These are phyloP conservation scores for Neckera pumila DNA, from an alignment of 225 moss, liverwort and hornwort genomes.

Conservation along the genomic window DNA sequence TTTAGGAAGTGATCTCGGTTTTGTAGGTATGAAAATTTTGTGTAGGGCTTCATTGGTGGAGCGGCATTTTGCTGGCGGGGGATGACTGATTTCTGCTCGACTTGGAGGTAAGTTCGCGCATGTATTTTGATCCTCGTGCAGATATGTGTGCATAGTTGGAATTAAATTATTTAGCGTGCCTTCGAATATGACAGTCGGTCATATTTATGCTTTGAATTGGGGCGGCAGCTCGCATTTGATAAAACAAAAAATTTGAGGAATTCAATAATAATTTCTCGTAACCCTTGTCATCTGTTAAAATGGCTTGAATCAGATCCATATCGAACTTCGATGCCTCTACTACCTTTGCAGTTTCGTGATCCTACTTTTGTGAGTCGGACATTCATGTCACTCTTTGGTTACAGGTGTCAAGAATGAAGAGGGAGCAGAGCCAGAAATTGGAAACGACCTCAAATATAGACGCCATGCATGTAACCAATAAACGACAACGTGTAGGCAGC, in stretches of 20 bases:
- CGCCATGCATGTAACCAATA: constrained; percentile 14
- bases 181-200: background rate
- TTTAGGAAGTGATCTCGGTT: background rate
- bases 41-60: background rate
- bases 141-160: background rate
- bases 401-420: constrained; percentile 26
- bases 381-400: background rate
- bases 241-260: no score
- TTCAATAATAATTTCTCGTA: no score
- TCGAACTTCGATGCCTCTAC: background rate
- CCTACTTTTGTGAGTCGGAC: background rate
- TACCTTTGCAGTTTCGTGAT: background rate
- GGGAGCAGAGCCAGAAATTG: constrained; percentile 1
- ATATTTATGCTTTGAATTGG: no score
- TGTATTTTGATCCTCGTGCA: background rate
- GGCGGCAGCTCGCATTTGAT: no score
- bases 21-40: constrained; percentile 3
- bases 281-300: background rate
- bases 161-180: background rate
- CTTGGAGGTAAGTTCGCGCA: background rate
- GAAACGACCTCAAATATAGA: background rate
- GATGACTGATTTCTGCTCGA: background rate
- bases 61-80: constrained; percentile 1
- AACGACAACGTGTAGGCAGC: constrained; percentile 37
- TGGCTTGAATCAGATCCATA: background rate